Conservation (phyloP, 2,329 filamentous ascomycete species). For the Thielaviopsis euricoi region DNA sequence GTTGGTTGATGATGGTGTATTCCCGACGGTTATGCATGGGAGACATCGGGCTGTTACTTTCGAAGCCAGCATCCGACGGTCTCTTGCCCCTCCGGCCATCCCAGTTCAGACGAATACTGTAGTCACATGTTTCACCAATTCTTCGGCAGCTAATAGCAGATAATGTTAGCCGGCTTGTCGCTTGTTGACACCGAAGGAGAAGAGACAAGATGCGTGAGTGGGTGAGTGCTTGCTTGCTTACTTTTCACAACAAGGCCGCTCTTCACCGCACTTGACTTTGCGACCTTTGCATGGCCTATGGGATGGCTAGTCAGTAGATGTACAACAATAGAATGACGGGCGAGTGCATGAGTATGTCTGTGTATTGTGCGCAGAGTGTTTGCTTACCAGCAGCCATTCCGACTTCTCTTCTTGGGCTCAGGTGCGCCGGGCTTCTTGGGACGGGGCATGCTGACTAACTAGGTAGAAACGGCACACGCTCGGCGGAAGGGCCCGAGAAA, state of each 20-base stretch:
- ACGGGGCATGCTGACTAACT: slow-evolving; percentile 22
- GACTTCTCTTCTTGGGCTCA: slow-evolving; percentile 28
- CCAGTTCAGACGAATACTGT: slow-evolving; percentile 70
- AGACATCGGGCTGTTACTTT: slow-evolving; percentile 13
- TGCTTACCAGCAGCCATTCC: slow-evolving; percentile 29
- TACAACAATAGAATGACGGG: neutral
- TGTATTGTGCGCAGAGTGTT: neutral
- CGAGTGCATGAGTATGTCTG: too few species aligned
- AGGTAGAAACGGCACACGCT: neutral
- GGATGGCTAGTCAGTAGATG: neutral
- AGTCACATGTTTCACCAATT: slow-evolving; percentile 60
- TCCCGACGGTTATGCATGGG: slow-evolving; percentile 18
- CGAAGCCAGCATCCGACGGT: slow-evolving; percentile 8
- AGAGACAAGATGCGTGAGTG: too few species aligned
- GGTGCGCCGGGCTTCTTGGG: slow-evolving; percentile 26
- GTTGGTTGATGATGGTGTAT: slow-evolving; percentile 22
- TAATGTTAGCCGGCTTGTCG: neutral
- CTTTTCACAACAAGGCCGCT: slow-evolving; percentile 56
- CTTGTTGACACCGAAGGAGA: neutral
- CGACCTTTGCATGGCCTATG: slow-evolving; percentile 61
- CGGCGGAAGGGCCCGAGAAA: neutral
- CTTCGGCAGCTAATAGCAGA: slow-evolving; percentile 39
- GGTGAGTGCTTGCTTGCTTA: too few species aligned
- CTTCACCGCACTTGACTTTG: slow-evolving; percentile 62
- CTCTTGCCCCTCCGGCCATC: slow-evolving; percentile 37